Evolutionary conservation across 345 rosid genomes (phyloP), one percentile per base, ranked within the genome.

Genomic region (Pelargonium nanum): DNA sequence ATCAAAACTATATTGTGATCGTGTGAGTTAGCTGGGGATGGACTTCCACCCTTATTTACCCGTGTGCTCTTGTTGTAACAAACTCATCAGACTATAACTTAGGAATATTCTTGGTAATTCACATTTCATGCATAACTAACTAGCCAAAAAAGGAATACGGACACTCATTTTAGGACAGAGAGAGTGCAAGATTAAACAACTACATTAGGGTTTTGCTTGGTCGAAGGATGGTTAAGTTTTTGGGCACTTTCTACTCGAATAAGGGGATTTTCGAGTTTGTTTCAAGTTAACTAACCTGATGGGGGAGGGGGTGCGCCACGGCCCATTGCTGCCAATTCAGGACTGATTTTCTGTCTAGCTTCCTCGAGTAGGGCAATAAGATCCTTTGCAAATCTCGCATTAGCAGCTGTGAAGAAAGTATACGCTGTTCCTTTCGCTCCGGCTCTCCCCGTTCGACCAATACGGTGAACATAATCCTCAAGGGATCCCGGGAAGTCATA

Each of bases 371-470:
- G 85, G 77, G 73, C 74, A 57, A 86, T 73, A 67, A 94, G 87
- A 58, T 94, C 99, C 74, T 90, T 94, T 0, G 99, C 95, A 56
- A 86, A 94, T 65, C 99, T 85, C 26, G 97, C 99, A 76, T 94
- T 94, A 24, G 91, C 85, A 53, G 88, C 96, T 17, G 97, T 90
- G 85, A 94, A 94, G 85, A 90, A 94, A 30, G 88, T 79, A 76
- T 94, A 94, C 4, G 97, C 99, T 53, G 99, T 94, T 72, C 99
- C 99, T 77, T 90, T 94, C 1, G 99, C 99, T 26, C 99, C 99
- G 0, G 99, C 99, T 61, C 99, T 94, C 66, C 99, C 99, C 0
- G 99, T 90, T 68, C 99, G 74, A 61, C 99, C 99, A 65, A 94
- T 94, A 24, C 97, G 88, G 61, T 94, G 99, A 56, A 94, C 99